Conservation (phyloP, 305 asterid species). For the Solanum hybrid region DNA sequence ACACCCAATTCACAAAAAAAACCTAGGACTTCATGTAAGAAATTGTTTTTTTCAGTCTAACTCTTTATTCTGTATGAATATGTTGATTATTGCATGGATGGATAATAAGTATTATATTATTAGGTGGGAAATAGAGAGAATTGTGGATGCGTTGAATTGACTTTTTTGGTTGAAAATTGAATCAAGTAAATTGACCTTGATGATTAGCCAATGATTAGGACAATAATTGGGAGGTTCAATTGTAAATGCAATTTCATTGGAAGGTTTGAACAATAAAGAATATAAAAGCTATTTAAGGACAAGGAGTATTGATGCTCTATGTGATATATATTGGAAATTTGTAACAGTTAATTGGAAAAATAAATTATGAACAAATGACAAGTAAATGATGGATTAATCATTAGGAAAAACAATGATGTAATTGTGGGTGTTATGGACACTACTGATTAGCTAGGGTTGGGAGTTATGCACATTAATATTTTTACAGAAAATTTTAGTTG, state of each 20-base stretch:
- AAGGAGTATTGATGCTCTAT: neutral
- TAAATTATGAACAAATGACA: neutral
- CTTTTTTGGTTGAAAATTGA: neutral
- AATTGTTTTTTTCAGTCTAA: neutral
- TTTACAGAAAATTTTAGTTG: neutral
- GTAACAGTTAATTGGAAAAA: neutral
- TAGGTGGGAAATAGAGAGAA: neutral
- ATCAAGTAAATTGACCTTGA: neutral
- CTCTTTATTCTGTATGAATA: neutral
- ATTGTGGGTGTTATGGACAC: neutral
- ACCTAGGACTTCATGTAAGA: neutral
- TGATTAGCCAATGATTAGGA: neutral
- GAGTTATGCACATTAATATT: neutral
- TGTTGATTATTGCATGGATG: neutral
- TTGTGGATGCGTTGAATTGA: neutral
- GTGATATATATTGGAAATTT: neutral
- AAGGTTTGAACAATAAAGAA: neutral
- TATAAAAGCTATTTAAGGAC: neutral
- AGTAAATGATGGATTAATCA: neutral
- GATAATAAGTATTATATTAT: neutral
- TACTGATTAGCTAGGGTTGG: neutral
- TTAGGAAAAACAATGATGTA: neutral
- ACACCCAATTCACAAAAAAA: neutral
- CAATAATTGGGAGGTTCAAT: neutral
- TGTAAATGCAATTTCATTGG: neutral